Conservation (phyloP, 257 asterid species). For the Solanum ahanhuiri region DNA sequence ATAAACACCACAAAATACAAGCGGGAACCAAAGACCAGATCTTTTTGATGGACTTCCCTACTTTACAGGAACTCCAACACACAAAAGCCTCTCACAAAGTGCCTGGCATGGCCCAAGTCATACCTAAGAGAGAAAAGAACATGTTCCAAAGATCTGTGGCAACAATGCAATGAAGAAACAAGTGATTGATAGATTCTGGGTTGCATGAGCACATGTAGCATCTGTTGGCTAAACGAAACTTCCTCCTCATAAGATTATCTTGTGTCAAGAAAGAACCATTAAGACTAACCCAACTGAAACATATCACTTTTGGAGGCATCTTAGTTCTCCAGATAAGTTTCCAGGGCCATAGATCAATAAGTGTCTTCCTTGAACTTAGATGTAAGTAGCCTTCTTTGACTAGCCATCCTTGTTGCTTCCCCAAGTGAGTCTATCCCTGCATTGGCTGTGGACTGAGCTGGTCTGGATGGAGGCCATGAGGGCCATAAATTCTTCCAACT, state of each 20-base stretch:
- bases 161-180: not conserved
- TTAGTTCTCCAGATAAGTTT: not conserved
- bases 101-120: not conserved
- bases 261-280: not conserved
- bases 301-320: not conserved
- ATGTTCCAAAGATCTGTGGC: not conserved
- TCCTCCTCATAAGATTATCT: not conserved
- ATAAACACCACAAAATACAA: not conserved
- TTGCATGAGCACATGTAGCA: not conserved
- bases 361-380: not conserved
- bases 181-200: not conserved
- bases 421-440: not conserved
- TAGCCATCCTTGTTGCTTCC: not conserved
- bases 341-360: not conserved
- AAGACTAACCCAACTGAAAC: not conserved
- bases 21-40: not conserved
- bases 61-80: not conserved
- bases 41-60: not conserved
- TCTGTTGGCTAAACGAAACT: not conserved
- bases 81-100: not conserved
- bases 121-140: not conserved
- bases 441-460: not conserved
- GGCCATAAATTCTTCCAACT: not conserved
- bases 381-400: not conserved
- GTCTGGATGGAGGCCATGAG: not conserved